A percentile compares a stretch with the other conserved stretches of the same genome.
phyloP scores from a whole-genome alignment of 1,284 basidiomycete genomes.

The Tremellales sp. region DNA sequence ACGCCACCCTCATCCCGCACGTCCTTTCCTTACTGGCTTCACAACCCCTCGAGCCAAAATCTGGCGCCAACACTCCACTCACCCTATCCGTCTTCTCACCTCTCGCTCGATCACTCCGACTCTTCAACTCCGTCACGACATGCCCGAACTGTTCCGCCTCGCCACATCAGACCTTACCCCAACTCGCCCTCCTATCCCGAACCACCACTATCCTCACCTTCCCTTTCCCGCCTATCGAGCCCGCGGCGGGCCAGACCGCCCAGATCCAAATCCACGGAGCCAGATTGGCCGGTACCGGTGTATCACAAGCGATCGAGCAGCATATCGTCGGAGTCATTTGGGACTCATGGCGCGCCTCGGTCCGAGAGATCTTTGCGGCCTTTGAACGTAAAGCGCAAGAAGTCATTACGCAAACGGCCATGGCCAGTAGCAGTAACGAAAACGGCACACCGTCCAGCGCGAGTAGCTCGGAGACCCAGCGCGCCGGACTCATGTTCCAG shows the following conservation, averaged over 20 bases:
- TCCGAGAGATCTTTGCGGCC: slow-evolving; percentile 43
- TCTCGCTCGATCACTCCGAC: slow-evolving; percentile 37
- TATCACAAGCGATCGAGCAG: slow-evolving; percentile 46
- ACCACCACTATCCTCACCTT: slow-evolving; percentile 47
- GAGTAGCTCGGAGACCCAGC: slow-evolving; percentile 39
- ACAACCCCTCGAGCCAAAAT: slow-evolving; percentile 43
- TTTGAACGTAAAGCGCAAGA: slow-evolving; percentile 45
- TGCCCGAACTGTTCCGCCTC: slow-evolving; percentile 38
- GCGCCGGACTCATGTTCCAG: slow-evolving; percentile 46
- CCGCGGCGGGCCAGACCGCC: slow-evolving; percentile 33
- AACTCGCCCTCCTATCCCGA: slow-evolving; percentile 45
- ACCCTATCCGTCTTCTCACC: slow-evolving; percentile 40
- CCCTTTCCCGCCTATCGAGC: slow-evolving; percentile 36
- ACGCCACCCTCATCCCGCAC: slow-evolving; percentile 39
- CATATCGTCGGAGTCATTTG: slow-evolving; percentile 49
- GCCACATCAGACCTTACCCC: slow-evolving; percentile 47
- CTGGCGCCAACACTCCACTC: slow-evolving; percentile 41
- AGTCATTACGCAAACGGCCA: slow-evolving; percentile 34
- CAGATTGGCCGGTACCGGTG: slow-evolving; percentile 39
- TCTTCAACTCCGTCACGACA: slow-evolving; percentile 37
- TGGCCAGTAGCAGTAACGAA: slow-evolving; percentile 9
- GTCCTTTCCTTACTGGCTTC: slow-evolving; percentile 37
- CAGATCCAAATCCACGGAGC: slow-evolving; percentile 46
- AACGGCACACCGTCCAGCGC: background rate
- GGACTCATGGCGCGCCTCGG: slow-evolving; percentile 46